Conservation (phyloP, 805 yeast species). For the Suhomyces sp. region DNA sequence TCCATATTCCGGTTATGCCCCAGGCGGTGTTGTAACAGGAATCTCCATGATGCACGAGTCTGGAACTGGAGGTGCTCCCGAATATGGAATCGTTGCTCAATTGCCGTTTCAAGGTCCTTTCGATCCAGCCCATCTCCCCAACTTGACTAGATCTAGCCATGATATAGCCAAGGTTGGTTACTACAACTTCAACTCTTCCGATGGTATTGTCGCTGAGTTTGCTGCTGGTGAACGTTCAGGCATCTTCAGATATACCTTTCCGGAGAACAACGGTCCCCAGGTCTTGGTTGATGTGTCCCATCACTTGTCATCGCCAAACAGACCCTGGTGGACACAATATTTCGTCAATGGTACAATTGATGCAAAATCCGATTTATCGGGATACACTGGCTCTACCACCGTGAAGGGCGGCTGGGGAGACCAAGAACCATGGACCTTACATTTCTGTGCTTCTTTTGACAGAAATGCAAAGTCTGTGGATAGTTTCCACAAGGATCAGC, state of each 20-base stretch:
- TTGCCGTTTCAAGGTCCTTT: conserved; percentile 22
- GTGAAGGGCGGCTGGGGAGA: conserved; percentile 34
- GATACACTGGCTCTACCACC: conserved; percentile 24
- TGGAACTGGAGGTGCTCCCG: conserved; percentile 42
- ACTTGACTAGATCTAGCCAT: conserved; percentile 11
- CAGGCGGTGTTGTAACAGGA: conserved; percentile 29
- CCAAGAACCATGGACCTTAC: conserved; percentile 26
- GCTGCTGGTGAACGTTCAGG: conserved; percentile 29
- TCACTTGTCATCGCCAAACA: conserved; percentile 22
- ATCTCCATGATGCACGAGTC: conserved; percentile 39
- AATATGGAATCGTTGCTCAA: conserved; percentile 34
- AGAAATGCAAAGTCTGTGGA: conserved; percentile 12
- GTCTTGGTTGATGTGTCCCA: conserved; percentile 29
- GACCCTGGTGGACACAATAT: conserved; percentile 35
- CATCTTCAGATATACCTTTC: conserved; percentile 22
- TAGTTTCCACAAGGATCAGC: conserved; percentile 12
- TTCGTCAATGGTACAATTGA: conserved; percentile 25
- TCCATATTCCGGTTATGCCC: conserved; percentile 34
- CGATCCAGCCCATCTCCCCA: conserved; percentile 12
- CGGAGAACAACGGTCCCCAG: conserved; percentile 10
- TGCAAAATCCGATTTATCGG: conserved; percentile 12
- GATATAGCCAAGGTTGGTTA: conserved; percentile 26
- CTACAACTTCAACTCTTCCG: conserved; percentile 20
- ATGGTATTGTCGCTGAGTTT: conserved; percentile 24
- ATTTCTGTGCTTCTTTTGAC: conserved; percentile 30